Percentiles rank a stretch among this genome's conserved stretches.
Evolutionary conservation across 148 eudicot species (phyloP).

Genomic region (Vaccinium macrocarpon): DNA sequence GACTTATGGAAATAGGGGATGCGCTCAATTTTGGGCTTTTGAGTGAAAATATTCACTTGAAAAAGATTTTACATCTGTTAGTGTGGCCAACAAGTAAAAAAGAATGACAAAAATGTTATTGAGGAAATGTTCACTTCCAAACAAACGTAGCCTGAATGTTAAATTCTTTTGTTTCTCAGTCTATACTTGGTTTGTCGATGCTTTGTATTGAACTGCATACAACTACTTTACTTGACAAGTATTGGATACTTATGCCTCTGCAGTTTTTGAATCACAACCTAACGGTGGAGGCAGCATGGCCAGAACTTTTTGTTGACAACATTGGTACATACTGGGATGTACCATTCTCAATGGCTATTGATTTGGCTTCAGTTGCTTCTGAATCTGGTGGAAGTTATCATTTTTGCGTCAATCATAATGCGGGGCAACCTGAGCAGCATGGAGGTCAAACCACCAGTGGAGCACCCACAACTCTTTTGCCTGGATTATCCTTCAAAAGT

Average conservation of each 20-base stretch:
- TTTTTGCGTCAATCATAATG: conserved; percentile 57
- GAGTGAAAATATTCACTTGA: not conserved
- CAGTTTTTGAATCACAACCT: conserved; percentile 74
- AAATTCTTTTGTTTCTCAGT: not conserved
- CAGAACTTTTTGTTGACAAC: conserved; percentile 65
- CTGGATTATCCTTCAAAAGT: conserved; percentile 65
- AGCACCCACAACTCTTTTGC: conserved; percentile 42
- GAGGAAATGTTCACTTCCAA: not conserved
- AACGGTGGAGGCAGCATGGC: conserved; percentile 65
- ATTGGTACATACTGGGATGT: conserved; percentile 81
- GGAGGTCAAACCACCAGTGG: conserved; percentile 34
- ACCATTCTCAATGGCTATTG: conserved; percentile 67
- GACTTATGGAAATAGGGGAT: not conserved
- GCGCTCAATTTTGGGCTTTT: not conserved
- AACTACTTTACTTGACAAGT: conserved; percentile 5
- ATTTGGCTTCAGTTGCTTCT: conserved; percentile 68
- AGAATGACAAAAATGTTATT: not conserved
- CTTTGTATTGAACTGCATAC: not conserved
- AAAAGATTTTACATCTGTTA: not conserved
- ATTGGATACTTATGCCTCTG: conserved; percentile 20
- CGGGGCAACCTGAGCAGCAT: conserved; percentile 49
- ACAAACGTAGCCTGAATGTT: not conserved
- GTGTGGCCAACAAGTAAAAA: not conserved
- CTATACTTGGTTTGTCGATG: not conserved
- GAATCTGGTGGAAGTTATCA: conserved; percentile 67